Percentiles rank a stretch among this genome's conserved stretches.
phyloP scores from a whole-genome alignment of 192 early-diverging fungal species.

The Gaertneriomyces semiglobifer region DNA sequence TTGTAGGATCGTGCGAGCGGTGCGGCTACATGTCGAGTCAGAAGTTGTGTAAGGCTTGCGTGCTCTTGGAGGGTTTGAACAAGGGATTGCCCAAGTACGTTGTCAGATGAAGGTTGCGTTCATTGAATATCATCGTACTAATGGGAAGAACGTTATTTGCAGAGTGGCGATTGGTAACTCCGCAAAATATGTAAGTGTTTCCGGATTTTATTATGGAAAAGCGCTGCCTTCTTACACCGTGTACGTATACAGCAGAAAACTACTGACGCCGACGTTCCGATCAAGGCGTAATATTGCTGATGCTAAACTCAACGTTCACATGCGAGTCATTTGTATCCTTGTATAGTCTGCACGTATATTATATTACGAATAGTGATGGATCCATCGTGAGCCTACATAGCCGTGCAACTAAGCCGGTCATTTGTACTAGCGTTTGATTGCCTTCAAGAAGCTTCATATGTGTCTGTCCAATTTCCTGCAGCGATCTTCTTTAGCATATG shows the following conservation, averaged over 20 bases:
- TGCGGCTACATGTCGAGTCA: slow-evolving; percentile 96
- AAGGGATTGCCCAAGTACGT: slow-evolving; percentile 69
- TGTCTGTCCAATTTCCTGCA: slow-evolving; percentile 83
- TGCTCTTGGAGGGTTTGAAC: slow-evolving; percentile 89
- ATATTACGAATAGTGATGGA: slow-evolving; percentile 24
- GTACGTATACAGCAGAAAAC: no score
- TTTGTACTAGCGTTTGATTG: slow-evolving; percentile 76
- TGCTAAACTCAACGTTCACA: no score
- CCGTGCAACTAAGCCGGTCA: slow-evolving; percentile 76
- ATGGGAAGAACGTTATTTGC: neutral
- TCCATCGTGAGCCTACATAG: slow-evolving; percentile 40
- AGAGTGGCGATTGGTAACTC: slow-evolving; percentile 37
- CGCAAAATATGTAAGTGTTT: slow-evolving; percentile 29
- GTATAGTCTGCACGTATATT: neutral
- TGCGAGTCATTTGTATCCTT: no score
- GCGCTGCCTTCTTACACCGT: no score
- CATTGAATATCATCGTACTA: neutral
- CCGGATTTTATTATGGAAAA: no score
- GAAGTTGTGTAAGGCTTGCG: slow-evolving; percentile 90
- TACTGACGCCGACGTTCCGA: no score
- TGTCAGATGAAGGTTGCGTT: neutral
- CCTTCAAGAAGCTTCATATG: slow-evolving; percentile 94
- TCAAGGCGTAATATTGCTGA: no score
- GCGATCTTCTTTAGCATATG: slow-evolving; percentile 2
- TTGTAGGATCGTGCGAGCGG: slow-evolving; percentile 63